Conservation (phyloP, 2,329 filamentous ascomycete genomes). For the Diaporthe batatas region DNA sequence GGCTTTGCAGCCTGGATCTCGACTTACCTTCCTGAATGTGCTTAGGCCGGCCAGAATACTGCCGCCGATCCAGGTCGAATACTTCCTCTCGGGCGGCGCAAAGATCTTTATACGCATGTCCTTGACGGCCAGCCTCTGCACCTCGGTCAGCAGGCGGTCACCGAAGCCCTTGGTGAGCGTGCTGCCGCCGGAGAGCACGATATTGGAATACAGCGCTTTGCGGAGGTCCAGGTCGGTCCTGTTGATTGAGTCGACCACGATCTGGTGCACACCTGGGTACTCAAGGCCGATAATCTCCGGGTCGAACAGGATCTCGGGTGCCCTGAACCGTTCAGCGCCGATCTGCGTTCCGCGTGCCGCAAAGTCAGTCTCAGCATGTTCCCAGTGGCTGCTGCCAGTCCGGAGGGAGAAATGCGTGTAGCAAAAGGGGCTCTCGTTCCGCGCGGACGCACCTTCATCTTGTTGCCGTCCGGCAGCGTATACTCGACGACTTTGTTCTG, state of each 20-base stretch:
- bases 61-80: slow-evolving; percentile 98
- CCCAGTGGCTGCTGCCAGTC: background rate
- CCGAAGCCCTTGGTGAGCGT: slow-evolving; percentile 98
- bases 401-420: too few species aligned
- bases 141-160: slow-evolving; percentile 89
- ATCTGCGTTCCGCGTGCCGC: slow-evolving; percentile 65
- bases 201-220: slow-evolving; percentile 94
- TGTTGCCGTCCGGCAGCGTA: slow-evolving; percentile 90
- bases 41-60: slow-evolving; percentile 97
- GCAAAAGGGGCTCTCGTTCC: background rate
- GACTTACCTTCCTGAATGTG: slow-evolving; percentile 93
- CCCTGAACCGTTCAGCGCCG: slow-evolving; percentile 93
- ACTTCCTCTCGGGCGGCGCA: slow-evolving; percentile 96
- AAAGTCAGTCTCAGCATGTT: slow-evolving; percentile 12
- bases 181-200: slow-evolving; percentile 95
- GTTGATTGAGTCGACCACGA: slow-evolving; percentile 95
- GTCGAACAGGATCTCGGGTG: slow-evolving; percentile 97
- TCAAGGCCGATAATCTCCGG: slow-evolving; percentile 97
- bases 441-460: slow-evolving; percentile 78
- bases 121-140: slow-evolving; percentile 94
- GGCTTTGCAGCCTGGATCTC: background rate
- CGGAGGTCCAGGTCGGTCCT: slow-evolving; percentile 95
- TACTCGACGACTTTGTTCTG: slow-evolving; percentile 88
- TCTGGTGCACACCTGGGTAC: slow-evolving; percentile 97
- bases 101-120: slow-evolving; percentile 99